These are phyloP conservation scores for Sporisorium exsertum DNA, from an alignment of 1,284 basidiomycete species.

Conservation along the genomic window DNA sequence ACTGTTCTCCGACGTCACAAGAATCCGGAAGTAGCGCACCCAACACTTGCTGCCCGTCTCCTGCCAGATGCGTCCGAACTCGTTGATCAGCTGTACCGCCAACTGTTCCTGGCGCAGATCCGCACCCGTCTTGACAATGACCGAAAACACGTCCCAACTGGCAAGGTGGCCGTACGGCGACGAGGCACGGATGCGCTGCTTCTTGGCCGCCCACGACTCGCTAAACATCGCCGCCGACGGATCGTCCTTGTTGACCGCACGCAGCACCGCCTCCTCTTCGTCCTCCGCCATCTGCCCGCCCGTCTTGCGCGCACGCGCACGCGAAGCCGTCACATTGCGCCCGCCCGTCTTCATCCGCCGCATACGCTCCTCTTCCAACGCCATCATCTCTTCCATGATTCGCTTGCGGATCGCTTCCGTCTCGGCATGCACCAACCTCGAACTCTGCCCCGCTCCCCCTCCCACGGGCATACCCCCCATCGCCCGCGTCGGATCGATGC, in stretches of 20 bases:
- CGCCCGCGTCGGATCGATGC: slow-evolving; percentile 21
- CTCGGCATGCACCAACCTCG: slow-evolving; percentile 59
- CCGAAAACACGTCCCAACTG: slow-evolving; percentile 83
- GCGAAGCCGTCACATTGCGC: slow-evolving; percentile 35
- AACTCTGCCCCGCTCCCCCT: slow-evolving; percentile 27
- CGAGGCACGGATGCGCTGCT: slow-evolving; percentile 88
- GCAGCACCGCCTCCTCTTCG: slow-evolving; percentile 77
- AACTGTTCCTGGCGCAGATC: slow-evolving; percentile 98
- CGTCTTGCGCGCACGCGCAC: slow-evolving; percentile 55
- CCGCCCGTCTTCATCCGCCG: slow-evolving; percentile 83
- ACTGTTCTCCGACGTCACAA: slow-evolving; percentile 92
- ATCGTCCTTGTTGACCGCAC: slow-evolving; percentile 95
- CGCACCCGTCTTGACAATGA: slow-evolving; percentile 98
- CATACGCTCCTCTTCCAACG: slow-evolving; percentile 95
- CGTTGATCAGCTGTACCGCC: slow-evolving; percentile 91
- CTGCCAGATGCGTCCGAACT: slow-evolving; percentile 93
- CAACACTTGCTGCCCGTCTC: slow-evolving; percentile 72
- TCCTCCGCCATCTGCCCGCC: slow-evolving; percentile 84
- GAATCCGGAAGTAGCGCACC: slow-evolving; percentile 77
- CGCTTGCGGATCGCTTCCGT: slow-evolving; percentile 85
- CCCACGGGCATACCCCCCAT: slow-evolving; percentile 31
- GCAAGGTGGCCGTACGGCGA: slow-evolving; percentile 97
- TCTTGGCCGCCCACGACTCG: slow-evolving; percentile 95
- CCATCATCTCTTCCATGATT: slow-evolving; percentile 99
- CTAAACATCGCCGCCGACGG: slow-evolving; percentile 89